Evolutionary conservation across 2,329 filamentous ascomycete genomes (phyloP), one percentile per base, ranked within the genome.

Genomic region (Hymenoscyphus fructigenus): DNA sequence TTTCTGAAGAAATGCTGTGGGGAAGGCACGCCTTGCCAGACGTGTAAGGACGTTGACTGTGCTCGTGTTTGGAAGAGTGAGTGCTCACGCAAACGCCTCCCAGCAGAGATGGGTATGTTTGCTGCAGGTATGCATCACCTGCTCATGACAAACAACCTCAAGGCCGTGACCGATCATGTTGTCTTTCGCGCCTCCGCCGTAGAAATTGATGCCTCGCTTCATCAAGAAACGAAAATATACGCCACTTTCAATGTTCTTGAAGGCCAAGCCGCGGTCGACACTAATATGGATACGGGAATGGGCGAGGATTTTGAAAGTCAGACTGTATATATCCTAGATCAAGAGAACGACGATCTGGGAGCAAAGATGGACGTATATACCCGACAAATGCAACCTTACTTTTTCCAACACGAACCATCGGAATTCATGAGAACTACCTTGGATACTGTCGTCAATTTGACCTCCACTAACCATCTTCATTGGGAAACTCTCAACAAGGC

Each of bases 1-100:
- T 88, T 89, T 67, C 76, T 90, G 41, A 82, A 87, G 64, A 90
- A 90, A 76, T 87, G 85, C 1, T 90, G 87, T 71, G 87, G 85
- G n/a, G 83, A 82, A 65, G 87, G 85, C 36, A 84, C 81, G 6
- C 86, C 87, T 0, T 90, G 87, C 69, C 82, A 85, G 61, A 86
- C 86, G 1, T 90, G 87, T 67, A 82, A 83, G 66, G 88, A 86
- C 71, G 86, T 90, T 0, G 77, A 89, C 47, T 82, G 84, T 3
- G 86, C 87, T 0, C 82, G 87, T 9, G 82, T 89, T n/a, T 90
- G 87, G 87, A 84, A 83, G 66, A 84, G 83, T 2, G 84, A 85
- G 10, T 90, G 87, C 71, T 83, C 88, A 28, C 82, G 87, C 57
- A 88, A 85, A 7, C 84, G 85, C 61, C 79, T 89, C 23, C 84